phyloP scores from a whole-genome alignment of 2,329 filamentous ascomycete species.

The Ploettnerulaceae sp. region DNA sequence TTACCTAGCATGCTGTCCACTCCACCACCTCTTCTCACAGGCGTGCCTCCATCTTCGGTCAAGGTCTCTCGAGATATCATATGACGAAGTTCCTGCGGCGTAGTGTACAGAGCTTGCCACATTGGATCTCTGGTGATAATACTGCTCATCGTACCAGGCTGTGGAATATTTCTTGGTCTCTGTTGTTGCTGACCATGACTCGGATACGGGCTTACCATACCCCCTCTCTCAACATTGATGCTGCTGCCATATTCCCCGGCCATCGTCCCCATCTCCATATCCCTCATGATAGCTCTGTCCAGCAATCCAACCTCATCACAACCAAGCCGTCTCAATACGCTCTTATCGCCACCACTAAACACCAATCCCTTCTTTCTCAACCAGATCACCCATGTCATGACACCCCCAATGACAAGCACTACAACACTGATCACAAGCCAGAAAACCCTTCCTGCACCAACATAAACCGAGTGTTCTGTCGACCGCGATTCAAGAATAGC shows the following conservation, averaged over 20 bases:
- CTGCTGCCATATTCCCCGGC: background rate
- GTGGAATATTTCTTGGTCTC: background rate
- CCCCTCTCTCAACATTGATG: background rate
- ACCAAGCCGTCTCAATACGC: background rate
- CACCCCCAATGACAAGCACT: background rate
- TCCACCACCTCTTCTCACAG: constrained; percentile 1
- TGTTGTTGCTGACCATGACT: background rate
- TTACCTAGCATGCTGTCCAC: background rate
- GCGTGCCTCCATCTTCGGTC: background rate
- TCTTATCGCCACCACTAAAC: background rate
- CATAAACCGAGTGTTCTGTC: background rate
- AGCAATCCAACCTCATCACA: constrained; percentile 10
- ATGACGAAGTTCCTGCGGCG: background rate
- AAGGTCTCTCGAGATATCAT: background rate
- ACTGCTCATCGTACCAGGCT: background rate
- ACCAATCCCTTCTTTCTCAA: constrained; percentile 3
- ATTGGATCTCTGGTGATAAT: background rate
- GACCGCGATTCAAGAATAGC: background rate
- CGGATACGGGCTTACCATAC: background rate
- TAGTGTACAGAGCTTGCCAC: constrained; percentile 9
- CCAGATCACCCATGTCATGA: background rate
- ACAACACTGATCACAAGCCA: constrained; percentile 9
- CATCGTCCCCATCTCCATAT: constrained; percentile 1
- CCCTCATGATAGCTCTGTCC: constrained; percentile 1
- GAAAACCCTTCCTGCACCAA: constrained; percentile 3